These are phyloP conservation scores for Hebeloma cylindrosporum DNA, from an alignment of 768 basidiomycete genomes.

Conservation along the genomic window DNA sequence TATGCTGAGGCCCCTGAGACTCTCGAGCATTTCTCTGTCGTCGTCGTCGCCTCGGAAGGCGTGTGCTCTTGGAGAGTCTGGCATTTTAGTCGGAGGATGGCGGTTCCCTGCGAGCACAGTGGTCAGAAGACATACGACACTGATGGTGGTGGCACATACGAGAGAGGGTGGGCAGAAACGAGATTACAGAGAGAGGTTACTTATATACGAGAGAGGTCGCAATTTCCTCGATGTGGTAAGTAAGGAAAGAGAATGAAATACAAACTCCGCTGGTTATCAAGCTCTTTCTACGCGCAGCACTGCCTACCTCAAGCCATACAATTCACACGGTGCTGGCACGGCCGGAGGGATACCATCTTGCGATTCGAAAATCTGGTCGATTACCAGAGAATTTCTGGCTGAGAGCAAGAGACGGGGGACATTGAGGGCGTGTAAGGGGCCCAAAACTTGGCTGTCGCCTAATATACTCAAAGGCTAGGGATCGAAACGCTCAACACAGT, in stretches of 20 bases:
- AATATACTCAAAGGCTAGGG: conserved; percentile 14
- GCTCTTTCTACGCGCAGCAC: conserved; percentile 29
- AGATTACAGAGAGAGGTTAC: conserved; percentile 19
- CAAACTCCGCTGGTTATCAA: conserved; percentile 30
- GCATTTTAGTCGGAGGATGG: conserved; percentile 13
- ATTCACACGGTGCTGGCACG: conserved; percentile 24
- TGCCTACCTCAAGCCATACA: conserved; percentile 18
- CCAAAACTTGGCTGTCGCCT: too few relatives aligned
- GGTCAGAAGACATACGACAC: conserved; percentile 10
- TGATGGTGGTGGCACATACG: conserved; percentile 9
- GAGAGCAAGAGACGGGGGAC: not conserved
- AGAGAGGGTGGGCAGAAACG: conserved; percentile 11
- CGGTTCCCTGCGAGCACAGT: conserved; percentile 13
- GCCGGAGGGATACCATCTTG: conserved; percentile 10
- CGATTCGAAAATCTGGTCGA: not conserved
- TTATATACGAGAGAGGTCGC: conserved; percentile 19
- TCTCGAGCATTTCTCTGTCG: conserved; percentile 28
- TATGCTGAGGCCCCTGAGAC: conserved; percentile 28
- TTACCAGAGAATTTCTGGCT: not conserved
- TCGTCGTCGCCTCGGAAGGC: conserved; percentile 15
- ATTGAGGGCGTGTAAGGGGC: conserved; percentile 7
- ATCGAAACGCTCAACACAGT: conserved; percentile 5
- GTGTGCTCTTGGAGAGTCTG: conserved; percentile 15
- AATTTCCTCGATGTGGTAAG: conserved; percentile 20
- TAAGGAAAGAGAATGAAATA: conserved; percentile 24